Evolutionary conservation across 2,329 filamentous ascomycete species (phyloP).

Genomic region (Fusarium sulawesiense): DNA sequence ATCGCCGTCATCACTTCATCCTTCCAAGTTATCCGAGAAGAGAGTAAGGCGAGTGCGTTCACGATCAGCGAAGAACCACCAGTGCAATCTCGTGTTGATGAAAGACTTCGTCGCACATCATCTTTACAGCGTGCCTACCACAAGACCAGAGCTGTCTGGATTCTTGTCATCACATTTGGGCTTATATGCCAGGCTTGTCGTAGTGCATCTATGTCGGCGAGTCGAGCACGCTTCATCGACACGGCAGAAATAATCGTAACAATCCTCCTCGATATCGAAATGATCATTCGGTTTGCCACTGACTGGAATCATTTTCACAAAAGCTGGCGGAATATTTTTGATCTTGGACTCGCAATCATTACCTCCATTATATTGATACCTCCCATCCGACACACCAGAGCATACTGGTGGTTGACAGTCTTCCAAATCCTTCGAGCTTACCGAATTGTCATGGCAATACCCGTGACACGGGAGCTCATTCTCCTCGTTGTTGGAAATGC

Average conservation of each 20-base stretch:
- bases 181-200: constrained; percentile 82
- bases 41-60: constrained; percentile 94
- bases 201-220: constrained; percentile 77
- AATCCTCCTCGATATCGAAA: constrained; percentile 81
- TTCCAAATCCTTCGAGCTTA: constrained; percentile 96
- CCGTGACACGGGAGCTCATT: constrained; percentile 88
- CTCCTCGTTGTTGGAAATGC: constrained; percentile 90
- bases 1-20: constrained; percentile 99
- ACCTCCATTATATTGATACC: constrained; percentile 90
- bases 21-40: constrained; percentile 97
- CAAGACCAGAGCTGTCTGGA: constrained; percentile 81
- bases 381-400: constrained; percentile 76
- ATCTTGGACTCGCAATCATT: constrained; percentile 81
- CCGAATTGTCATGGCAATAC: constrained; percentile 88
- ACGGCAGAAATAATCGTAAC: constrained; percentile 81
- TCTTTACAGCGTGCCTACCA: constrained; percentile 77
- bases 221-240: constrained; percentile 73
- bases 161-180: constrained; percentile 81
- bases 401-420: constrained; percentile 88
- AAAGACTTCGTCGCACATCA: constrained; percentile 53
- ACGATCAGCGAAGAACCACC: constrained; percentile 73
- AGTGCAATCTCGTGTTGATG: constrained; percentile 53
- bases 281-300: constrained; percentile 78
- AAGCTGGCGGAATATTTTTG: constrained; percentile 80
- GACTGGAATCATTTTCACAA: constrained; percentile 86